Base-by-base conservation (phyloP, 2,329 filamentous ascomycete species). In the Aspergillus vadensis region DNA sequence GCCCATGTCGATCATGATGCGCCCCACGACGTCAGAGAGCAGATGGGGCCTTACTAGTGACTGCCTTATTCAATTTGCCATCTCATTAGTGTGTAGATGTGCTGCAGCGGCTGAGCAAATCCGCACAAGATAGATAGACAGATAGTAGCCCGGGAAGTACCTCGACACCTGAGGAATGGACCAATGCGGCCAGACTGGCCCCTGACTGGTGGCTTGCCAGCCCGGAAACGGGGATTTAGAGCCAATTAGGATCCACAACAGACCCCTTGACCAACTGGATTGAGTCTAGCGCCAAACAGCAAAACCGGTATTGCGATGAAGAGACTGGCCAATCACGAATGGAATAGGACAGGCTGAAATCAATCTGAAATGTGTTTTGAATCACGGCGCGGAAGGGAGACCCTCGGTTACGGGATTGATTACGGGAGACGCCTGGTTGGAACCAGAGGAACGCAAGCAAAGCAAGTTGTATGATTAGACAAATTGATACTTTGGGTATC, bases 1-100 rank as follows among this genome's bases (percentile, higher is more conserved):
- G 39, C n/a, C 38, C 38, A 39, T 21, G 53, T 55, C 53, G 53
- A 55, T 55, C 53, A 55, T 55, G 53, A 36, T 25, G 39, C 53
- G 53, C 15, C 17, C 15, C 15, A 15, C 39, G 41, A 55, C 53
- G 53, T 55, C 39, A 55, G 39, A 30, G 47, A 14, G 23, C 14
- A 30, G 30, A 38, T 39, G 50, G 38, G 30, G 32, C 32, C 1
- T 23, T 3, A 44, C 41, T 44, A 23, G 19, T 21, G 4, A 21
- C 10, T 23, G 10, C 19, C 19, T 44, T 44, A 14, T 10, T 21
- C 8, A 8, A 6, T 14, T 14, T 19, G 19, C 19, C 12, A 10
- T 9, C 41, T 10, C 15, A 50, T 17, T 12, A 17, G 25, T 17
- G 15, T n/a, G 25, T 50, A 10, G 17, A 43, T n/a, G 2, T n/a